Evolutionary conservation across 345 rosid genomes (phyloP).

Genomic region (Bruguiera gymnorhiza): DNA sequence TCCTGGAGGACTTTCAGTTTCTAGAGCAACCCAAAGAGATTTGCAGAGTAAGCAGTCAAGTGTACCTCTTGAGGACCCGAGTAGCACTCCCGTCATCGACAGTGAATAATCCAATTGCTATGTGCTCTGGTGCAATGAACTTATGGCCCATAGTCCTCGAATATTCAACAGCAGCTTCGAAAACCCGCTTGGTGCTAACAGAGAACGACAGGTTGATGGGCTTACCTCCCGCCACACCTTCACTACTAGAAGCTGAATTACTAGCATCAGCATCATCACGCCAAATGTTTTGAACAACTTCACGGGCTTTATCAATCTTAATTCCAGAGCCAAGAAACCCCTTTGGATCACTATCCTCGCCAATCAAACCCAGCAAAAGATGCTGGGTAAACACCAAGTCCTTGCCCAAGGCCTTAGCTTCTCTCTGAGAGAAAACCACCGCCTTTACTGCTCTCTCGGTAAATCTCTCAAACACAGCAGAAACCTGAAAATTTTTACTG

Average conservation of each 20-base stretch:
- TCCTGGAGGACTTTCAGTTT: too few species aligned
- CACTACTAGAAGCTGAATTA: slow-evolving; percentile 11
- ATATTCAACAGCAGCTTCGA: slow-evolving; percentile 94
- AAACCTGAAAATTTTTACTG: slow-evolving; percentile 42
- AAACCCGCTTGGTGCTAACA: slow-evolving; percentile 71
- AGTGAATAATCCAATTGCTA: slow-evolving; percentile 78
- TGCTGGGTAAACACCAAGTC: slow-evolving; percentile 85
- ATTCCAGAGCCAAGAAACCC: slow-evolving; percentile 86
- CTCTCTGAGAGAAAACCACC: slow-evolving; percentile 78
- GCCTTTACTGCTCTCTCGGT: slow-evolving; percentile 80
- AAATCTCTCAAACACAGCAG: slow-evolving; percentile 85
- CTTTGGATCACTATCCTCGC: slow-evolving; percentile 69
- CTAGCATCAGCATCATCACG: slow-evolving; percentile 18
- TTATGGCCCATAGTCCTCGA: slow-evolving; percentile 79
- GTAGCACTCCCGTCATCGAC: slow-evolving; percentile 91
- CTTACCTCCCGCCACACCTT: not conserved
- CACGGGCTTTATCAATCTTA: slow-evolving; percentile 63
- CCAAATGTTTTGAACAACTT: slow-evolving; percentile 70
- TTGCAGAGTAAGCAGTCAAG: not conserved
- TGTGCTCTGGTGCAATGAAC: slow-evolving; percentile 90
- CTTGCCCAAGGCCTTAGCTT: slow-evolving; percentile 68
- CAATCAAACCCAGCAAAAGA: slow-evolving; percentile 69
- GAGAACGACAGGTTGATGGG: slow-evolving; percentile 67
- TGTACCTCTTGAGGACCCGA: slow-evolving; percentile 72
- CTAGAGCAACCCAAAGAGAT: too few species aligned